phyloP scores from a whole-genome alignment of 2,329 filamentous ascomycete species.

The Clathrospora elynae region DNA sequence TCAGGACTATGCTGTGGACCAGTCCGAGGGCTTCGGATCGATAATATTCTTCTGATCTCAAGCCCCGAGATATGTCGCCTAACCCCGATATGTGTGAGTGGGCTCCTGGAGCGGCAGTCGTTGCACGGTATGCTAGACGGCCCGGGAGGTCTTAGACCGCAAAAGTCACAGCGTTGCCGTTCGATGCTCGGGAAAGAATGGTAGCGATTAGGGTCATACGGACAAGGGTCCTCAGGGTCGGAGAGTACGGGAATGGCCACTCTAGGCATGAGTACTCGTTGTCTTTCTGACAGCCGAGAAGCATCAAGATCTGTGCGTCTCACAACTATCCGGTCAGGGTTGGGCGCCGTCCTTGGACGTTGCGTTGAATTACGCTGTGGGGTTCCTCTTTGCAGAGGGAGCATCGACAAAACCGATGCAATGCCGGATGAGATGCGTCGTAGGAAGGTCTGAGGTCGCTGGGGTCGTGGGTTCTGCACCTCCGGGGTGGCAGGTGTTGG shows the following conservation, averaged over 20 bases:
- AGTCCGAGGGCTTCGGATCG: background rate
- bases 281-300: background rate
- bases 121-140: conserved; percentile 16
- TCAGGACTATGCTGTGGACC: conserved; percentile 1
- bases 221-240: conserved; percentile 15
- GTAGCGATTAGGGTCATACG: conserved; percentile 24
- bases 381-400: conserved; percentile 8
- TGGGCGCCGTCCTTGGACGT: conserved; percentile 9
- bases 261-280: conserved; percentile 2
- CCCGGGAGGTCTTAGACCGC: conserved; percentile 18
- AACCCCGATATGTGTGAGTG: conserved; percentile 18
- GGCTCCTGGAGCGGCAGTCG: conserved; percentile 15
- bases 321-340: background rate
- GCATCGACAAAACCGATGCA: conserved; percentile 9
- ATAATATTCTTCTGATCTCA: background rate
- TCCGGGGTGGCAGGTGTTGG: background rate
- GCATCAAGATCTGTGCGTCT: background rate
- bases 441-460: conserved; percentile 19
- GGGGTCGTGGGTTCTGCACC: conserved; percentile 2
- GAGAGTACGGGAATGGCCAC: conserved; percentile 13
- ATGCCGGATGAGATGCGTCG: conserved; percentile 26
- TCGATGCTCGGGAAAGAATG: conserved; percentile 30
- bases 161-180: conserved; percentile 17
- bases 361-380: background rate
- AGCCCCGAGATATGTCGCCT: background rate